Base-by-base conservation (phyloP, 768 basidiomycete genomes). In the Nidularia pulvinata region DNA sequence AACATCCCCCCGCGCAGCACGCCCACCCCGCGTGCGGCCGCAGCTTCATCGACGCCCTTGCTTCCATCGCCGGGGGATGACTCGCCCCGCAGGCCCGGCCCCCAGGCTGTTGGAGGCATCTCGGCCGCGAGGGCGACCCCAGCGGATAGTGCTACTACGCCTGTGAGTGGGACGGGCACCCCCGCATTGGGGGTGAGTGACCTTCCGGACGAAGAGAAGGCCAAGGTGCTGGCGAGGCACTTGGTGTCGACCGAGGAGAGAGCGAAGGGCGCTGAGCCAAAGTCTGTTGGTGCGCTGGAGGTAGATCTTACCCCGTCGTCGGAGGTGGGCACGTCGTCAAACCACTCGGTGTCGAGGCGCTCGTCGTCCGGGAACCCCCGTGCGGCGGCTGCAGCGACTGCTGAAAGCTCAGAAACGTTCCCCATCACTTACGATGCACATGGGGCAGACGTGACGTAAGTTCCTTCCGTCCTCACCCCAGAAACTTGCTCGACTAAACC, bases 391-490 rank as follows among this genome's bases (percentile, higher is more conserved):
- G 35, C 65, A 56, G 36, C 61, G 74, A 62, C 25, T 25, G 25
- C 25, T 25, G 81, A 86, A 51, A 79, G 81, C 34, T 74, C 82
- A 0, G 91, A 93, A 51, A 71, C 83, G 1, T 97, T 96, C 62
- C 88, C 92, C n/a, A 87, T 96, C 44, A 89, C 89, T 1, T 96
- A 93, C 65, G 77, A 93, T 69, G 87, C 90, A 3, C 86, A 83
- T 14, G 95, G 95, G 33, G 93, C 89, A 30, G 95, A 97, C 64
- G 85, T 95, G 56, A 97, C 95, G 93, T 95, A 77, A 76, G 93
- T 82, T 44, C 36, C 50, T 36, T 33, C 34, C 13, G 36, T 51
- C 58, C 49, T 37, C 7, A 39, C 45, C 45, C 11, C 25, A 34
- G 51, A 25, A 25, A 25, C 25, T 2, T 25, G 25, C 30, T 39